These are phyloP conservation scores for Aurinia saxatilis DNA, from an alignment of 345 rosid species.

Conservation along the genomic window DNA sequence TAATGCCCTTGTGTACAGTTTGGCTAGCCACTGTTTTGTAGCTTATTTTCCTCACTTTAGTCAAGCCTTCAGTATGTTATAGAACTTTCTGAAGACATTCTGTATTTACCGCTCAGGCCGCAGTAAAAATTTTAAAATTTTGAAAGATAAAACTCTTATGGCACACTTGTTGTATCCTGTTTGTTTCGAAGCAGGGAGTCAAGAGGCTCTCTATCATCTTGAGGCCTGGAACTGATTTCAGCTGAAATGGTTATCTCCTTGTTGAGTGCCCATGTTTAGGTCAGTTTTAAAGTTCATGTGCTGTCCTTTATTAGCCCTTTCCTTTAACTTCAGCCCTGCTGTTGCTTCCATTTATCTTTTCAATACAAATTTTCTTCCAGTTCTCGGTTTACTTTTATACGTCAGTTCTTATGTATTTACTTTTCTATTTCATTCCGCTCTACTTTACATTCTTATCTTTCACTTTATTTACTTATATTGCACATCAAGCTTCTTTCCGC, in stretches of 20 bases:
- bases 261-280: conserved; percentile 73
- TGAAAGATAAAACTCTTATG: conserved; percentile 53
- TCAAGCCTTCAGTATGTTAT: conserved; percentile 33
- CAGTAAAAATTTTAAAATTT: conserved; percentile 37
- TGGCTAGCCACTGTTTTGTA: conserved; percentile 14
- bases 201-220: conserved; percentile 84
- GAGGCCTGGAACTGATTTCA: conserved; percentile 97
- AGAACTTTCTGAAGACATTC: conserved; percentile 46
- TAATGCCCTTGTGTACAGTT: neutral
- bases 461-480: neutral
- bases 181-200: conserved; percentile 91
- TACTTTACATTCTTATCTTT: conserved; percentile 5
- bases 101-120: conserved; percentile 46
- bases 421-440: conserved; percentile 19
- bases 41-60: conserved; percentile 20
- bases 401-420: conserved; percentile 5
- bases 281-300: conserved; percentile 76
- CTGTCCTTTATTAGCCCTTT: conserved; percentile 49
- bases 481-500: neutral
- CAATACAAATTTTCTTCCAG: conserved; percentile 26
- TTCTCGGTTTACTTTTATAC: conserved; percentile 29
- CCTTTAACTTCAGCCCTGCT: conserved; percentile 49
- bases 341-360: conserved; percentile 38
- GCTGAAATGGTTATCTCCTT: conserved; percentile 81
- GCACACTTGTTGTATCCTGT: conserved; percentile 76